phyloP scores from a whole-genome alignment of 345 rosid species.

The Aquilaria malaccensis region DNA sequence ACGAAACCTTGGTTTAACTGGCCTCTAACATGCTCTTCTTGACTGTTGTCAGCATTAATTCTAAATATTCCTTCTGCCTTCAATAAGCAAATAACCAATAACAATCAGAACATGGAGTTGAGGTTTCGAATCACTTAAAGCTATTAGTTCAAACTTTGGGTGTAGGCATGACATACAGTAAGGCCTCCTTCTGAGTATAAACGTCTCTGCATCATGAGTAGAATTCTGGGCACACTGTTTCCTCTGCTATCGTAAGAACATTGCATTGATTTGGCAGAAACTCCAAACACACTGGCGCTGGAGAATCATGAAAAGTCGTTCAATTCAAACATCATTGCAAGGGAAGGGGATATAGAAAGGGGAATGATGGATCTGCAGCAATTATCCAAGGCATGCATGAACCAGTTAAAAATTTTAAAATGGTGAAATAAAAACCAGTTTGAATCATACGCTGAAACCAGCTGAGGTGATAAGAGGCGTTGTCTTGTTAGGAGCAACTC shows the following conservation, averaged over 20 bases:
- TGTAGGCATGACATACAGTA: constrained; percentile 39
- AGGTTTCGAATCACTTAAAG: background rate
- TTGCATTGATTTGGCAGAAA: constrained; percentile 76
- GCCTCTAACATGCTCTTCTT: constrained; percentile 51
- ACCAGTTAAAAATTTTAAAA: too few species aligned
- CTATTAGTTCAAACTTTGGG: background rate
- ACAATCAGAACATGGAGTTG: background rate
- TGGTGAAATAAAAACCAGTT: background rate
- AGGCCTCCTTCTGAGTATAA: constrained; percentile 65
- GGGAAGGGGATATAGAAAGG: background rate
- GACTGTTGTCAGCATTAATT: constrained; percentile 71
- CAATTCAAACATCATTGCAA: too few species aligned
- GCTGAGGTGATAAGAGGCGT: too few species aligned
- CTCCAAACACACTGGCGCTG: constrained; percentile 80
- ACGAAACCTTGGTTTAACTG: constrained; percentile 68
- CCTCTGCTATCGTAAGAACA: constrained; percentile 70
- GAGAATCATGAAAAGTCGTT: background rate
- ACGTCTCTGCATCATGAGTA: constrained; percentile 73
- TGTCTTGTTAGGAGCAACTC: too few species aligned
- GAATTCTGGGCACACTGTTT: constrained; percentile 76
- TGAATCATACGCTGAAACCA: too few species aligned
- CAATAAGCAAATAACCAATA: constrained; percentile 16
- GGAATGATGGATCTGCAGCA: background rate
- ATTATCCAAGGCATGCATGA: too few species aligned
- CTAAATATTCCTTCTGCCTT: constrained; percentile 89